These are phyloP conservation scores for Pseudonitzschia delicatissima DNA, from an alignment of 108 stramenopile genomes.

Conservation along the genomic window DNA sequence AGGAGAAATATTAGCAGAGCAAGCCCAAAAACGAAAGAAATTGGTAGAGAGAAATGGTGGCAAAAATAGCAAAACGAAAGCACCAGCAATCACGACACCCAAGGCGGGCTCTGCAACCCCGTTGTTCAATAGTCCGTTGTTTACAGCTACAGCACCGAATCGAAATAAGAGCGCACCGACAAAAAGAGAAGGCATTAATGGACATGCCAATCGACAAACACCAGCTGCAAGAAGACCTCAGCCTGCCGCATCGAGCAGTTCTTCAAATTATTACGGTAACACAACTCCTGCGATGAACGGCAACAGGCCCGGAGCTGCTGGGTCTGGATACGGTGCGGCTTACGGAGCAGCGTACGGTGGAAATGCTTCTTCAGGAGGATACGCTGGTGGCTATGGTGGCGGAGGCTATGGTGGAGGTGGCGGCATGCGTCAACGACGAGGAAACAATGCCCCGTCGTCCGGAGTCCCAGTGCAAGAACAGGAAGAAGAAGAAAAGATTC, in stretches of 20 bases:
- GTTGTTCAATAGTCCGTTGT: conserved; percentile 39
- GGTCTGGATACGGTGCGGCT: background rate
- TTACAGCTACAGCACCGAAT: conserved; percentile 12
- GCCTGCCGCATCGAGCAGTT: conserved; percentile 3
- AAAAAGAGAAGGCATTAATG: background rate
- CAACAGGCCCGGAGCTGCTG: background rate
- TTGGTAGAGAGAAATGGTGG: conserved; percentile 33
- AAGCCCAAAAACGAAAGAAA: conserved; percentile 68
- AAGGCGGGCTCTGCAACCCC: conserved; percentile 18
- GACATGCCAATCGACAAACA: background rate
- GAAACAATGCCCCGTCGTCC: conserved; percentile 26
- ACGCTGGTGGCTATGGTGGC: conserved; percentile 27
- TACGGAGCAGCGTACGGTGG: conserved; percentile 15
- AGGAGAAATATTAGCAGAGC: conserved; percentile 66
- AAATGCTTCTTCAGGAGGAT: conserved; percentile 29
- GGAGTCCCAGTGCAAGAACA: conserved; percentile 20
- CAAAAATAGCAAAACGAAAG: conserved; percentile 15
- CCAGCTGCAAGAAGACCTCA: conserved; percentile 8
- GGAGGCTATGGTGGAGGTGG: conserved; percentile 29
- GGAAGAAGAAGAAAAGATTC: conserved; percentile 34
- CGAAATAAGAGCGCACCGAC: background rate
- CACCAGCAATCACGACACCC: background rate
- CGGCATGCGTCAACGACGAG: conserved; percentile 59
- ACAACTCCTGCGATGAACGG: conserved; percentile 10
- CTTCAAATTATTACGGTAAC: background rate